Conservation (phyloP, 2,329 filamentous ascomycete species). For the Graphilbum ipis-grandicollis region DNA sequence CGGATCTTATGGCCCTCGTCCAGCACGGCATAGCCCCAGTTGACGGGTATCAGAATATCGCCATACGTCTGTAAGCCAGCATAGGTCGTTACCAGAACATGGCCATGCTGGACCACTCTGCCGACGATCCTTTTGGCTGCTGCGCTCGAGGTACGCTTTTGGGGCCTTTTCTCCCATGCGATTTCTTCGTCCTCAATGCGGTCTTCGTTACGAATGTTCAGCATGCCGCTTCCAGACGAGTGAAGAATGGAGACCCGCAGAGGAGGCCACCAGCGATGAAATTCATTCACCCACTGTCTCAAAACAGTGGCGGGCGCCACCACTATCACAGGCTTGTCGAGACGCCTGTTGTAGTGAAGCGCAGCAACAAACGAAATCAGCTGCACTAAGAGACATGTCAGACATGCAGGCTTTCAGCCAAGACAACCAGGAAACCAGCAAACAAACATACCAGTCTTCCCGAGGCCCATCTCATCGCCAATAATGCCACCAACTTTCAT, state of each 20-base stretch:
- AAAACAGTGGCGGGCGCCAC: slow-evolving; percentile 90
- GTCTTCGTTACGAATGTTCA: slow-evolving; percentile 57
- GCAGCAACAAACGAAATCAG: slow-evolving; percentile 68
- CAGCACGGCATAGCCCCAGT: slow-evolving; percentile 87
- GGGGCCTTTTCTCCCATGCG: slow-evolving; percentile 22
- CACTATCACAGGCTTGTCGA: slow-evolving; percentile 73
- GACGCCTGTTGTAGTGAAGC: slow-evolving; percentile 75
- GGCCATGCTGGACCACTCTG: slow-evolving; percentile 65
- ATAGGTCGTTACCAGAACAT: slow-evolving; percentile 91
- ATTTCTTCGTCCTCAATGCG: slow-evolving; percentile 35
- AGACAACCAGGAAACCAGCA: too few species aligned
- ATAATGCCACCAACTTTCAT: slow-evolving; percentile 88
- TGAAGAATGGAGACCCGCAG: slow-evolving; percentile 88
- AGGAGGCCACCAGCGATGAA: slow-evolving; percentile 99
- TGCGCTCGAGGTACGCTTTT: slow-evolving; percentile 35
- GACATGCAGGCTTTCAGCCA: too few species aligned
- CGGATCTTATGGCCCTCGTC: slow-evolving; percentile 98
- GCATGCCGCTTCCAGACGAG: slow-evolving; percentile 90
- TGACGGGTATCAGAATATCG: slow-evolving; percentile 59
- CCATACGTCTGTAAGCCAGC: slow-evolving; percentile 88
- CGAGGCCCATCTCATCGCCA: slow-evolving; percentile 97
- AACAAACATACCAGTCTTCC: slow-evolving; percentile 58
- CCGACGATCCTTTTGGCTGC: slow-evolving; percentile 68
- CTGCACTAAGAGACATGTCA: slow-evolving; percentile 22
- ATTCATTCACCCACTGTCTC: slow-evolving; percentile 96